A percentile compares a stretch with the other conserved stretches of the same genome.
Conservation (phyloP, 1,284 basidiomycete genomes). For the Cutaneotrichosporon daszewskae region DNA sequence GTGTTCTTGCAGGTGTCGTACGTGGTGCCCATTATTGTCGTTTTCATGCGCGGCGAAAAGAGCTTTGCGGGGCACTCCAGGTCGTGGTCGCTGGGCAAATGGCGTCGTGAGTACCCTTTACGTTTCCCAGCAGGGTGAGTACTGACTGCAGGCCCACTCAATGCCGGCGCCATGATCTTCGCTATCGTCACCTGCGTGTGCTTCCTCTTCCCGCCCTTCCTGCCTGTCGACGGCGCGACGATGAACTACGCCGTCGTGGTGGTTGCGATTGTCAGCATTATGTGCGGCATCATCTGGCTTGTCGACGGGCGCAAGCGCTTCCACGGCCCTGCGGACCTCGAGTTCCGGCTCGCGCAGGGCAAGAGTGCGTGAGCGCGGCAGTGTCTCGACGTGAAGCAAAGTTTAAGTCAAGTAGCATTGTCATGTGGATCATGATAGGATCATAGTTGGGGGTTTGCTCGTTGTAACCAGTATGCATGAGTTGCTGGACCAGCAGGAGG, state of each 20-base stretch:
- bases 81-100: constrained; percentile 37
- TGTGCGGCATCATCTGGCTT: constrained; percentile 42
- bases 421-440: too few relatives aligned
- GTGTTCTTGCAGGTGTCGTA: constrained; percentile 26
- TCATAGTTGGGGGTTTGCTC: too few relatives aligned
- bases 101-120: too few relatives aligned
- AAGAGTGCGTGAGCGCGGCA: constrained; percentile 5
- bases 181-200: constrained; percentile 48
- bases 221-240: constrained; percentile 42
- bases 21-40: constrained; percentile 43
- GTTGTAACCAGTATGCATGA: too few relatives aligned
- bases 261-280: constrained; percentile 31
- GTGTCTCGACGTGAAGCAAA: too few relatives aligned
- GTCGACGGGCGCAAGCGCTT: constrained; percentile 44
- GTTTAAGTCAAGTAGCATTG: too few relatives aligned
- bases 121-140: too few relatives aligned
- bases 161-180: constrained; percentile 47
- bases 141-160: too few relatives aligned
- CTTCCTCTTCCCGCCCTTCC: constrained; percentile 52
- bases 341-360: constrained; percentile 5
- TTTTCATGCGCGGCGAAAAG: constrained; percentile 46
- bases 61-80: constrained; percentile 38
- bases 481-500: too few relatives aligned
- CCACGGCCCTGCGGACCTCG: constrained; percentile 45
- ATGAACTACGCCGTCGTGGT: constrained; percentile 51